These are phyloP conservation scores for Trichoderma simmonsii DNA, from an alignment of 2,329 filamentous ascomycete genomes.

Conservation along the genomic window DNA sequence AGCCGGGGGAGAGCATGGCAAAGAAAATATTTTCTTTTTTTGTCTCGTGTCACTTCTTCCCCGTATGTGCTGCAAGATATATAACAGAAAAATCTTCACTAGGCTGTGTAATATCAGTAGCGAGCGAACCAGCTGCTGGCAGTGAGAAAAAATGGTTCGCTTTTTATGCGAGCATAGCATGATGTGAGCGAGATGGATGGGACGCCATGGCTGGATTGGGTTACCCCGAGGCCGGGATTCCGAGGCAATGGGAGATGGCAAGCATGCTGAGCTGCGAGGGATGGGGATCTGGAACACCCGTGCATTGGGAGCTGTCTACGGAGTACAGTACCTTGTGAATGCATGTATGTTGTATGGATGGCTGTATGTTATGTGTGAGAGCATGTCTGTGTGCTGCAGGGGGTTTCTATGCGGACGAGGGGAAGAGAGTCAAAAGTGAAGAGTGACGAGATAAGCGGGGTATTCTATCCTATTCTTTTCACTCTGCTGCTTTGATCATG, in stretches of 20 bases:
- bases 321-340: too few species aligned
- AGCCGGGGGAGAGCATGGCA: not conserved
- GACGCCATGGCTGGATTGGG: not conserved
- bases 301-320: not conserved
- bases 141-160: not conserved
- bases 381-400: not conserved
- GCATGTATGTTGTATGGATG: not conserved
- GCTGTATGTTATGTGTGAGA: not conserved
- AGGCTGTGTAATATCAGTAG: not conserved
- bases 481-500: too few species aligned
- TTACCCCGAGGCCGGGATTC: not conserved
- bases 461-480: too few species aligned
- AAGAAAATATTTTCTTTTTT: not conserved
- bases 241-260: constrained; percentile 1
- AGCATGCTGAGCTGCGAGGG: not conserved
- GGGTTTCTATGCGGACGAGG: not conserved
- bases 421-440: not conserved
- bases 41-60: not conserved
- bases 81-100: not conserved
- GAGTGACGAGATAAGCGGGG: not conserved
- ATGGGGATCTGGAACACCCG: not conserved
- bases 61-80: too few species aligned
- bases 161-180: constrained; percentile 18
- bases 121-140: not conserved
- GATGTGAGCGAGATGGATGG: not conserved